Base-by-base conservation (phyloP, 2,329 filamentous ascomycete genomes). In the Ceratocystis variospora region DNA sequence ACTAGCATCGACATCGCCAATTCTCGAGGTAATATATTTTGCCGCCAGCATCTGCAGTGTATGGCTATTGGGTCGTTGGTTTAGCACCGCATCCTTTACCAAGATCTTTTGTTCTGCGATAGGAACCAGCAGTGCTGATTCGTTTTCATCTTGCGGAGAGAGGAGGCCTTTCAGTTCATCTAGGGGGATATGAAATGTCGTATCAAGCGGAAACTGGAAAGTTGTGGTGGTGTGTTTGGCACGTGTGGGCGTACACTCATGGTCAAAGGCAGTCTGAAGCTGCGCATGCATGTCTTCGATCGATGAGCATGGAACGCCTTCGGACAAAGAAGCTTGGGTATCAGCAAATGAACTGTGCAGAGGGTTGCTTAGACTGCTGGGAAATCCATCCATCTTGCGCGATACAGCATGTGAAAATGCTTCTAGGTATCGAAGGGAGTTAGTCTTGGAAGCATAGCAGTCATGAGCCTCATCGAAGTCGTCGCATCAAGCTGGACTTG, bases 41-140 rank as follows among this genome's bases (percentile, higher is more conserved):
- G 80, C 77, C 37, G 83, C 77, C 1, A 76, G 74, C 65, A 74
- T 77, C 70, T 84, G 83, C 44, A 80, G 72, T 0, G 73, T 71
- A 0, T 80, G 79, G 66, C 81, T 75, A 63, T 80, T 77, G 45
- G 74, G 71, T 0, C 79, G 77, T 72, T 83, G 82, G 69, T 78
- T 78, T 70, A 77, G 74, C 17, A 83, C 69, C 0, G 76, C 75
- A 48, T 83, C 79, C 67, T 75, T 76, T 8, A 76, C 79, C 15
- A 71, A 73, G 19, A 83, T 76, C 6, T 74, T 73, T 62, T 77
- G 76, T 48, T 73, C 71, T 15, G 73, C 15, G 66, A n/a, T 71
- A 72, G 33, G 22, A 44, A n/a, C 37, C 4, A 19, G 53, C 3
- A 41, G 33, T 17, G 53, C 71, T 72, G 33, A 77, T 71, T 22